Evolutionary conservation across 2,329 filamentous ascomycete genomes (phyloP).

Genomic region (Cladosporium halotolerans): DNA sequence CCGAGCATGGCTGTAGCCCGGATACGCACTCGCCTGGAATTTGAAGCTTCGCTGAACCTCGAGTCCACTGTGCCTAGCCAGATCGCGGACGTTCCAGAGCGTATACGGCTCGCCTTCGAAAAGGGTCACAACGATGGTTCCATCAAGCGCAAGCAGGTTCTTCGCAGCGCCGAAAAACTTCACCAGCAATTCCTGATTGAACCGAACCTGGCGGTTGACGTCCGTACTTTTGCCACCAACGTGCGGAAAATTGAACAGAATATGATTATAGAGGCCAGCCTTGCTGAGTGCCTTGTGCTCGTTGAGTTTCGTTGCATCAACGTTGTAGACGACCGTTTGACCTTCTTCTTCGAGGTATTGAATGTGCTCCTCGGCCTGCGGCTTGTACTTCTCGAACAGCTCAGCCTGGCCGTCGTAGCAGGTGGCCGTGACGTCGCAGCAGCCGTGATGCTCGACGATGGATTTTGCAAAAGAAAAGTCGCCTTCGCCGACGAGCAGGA

Average conservation of each 20-base stretch:
- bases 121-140: slow-evolving; percentile 69
- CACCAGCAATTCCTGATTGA: slow-evolving; percentile 76
- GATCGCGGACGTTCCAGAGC: slow-evolving; percentile 86
- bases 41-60: slow-evolving; percentile 63
- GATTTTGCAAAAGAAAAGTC: slow-evolving; percentile 73
- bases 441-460: slow-evolving; percentile 60
- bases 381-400: slow-evolving; percentile 61
- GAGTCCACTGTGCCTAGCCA: slow-evolving; percentile 71
- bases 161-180: slow-evolving; percentile 57
- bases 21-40: slow-evolving; percentile 63
- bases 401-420: slow-evolving; percentile 56
- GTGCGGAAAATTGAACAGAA: slow-evolving; percentile 97
- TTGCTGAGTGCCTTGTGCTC: slow-evolving; percentile 38
- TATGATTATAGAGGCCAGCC: slow-evolving; percentile 58
- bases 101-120: slow-evolving; percentile 95
- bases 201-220: slow-evolving; percentile 86
- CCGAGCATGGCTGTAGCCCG: slow-evolving; percentile 66
- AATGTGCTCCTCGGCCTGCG: slow-evolving; percentile 58
- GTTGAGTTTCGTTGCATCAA: slow-evolving; percentile 63
- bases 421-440: slow-evolving; percentile 62
- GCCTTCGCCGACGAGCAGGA: slow-evolving; percentile 71
- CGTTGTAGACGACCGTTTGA: slow-evolving; percentile 49
- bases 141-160: slow-evolving; percentile 48
- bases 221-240: slow-evolving; percentile 87
- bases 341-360: slow-evolving; percentile 45